A percentile compares a stretch with the other conserved stretches of the same genome.
Conservation (phyloP, 2,329 filamentous ascomycete species). For the Davidsoniella eucalypti region DNA sequence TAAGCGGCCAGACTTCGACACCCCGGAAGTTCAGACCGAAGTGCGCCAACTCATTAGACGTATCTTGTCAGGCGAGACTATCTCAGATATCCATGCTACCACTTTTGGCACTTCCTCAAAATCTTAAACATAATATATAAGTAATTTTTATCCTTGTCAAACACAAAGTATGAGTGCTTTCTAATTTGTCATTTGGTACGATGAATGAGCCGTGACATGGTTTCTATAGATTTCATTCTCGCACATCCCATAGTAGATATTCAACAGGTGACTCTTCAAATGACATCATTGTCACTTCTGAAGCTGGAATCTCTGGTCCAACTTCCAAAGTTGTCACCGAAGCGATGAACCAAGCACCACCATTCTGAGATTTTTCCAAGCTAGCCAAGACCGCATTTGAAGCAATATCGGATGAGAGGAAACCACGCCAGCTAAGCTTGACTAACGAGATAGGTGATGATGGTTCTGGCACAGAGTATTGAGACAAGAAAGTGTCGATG, state of each 20-base stretch:
- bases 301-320: too few relatives aligned
- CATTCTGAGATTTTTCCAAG: neutral
- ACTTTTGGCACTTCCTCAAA: neutral
- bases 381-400: conserved; percentile 14
- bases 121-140: neutral
- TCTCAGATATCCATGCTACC: conserved; percentile 27
- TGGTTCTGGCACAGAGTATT: conserved; percentile 29
- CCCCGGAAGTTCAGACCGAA: conserved; percentile 61
- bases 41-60: conserved; percentile 67
- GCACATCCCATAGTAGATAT: conserved; percentile 45
- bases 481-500: conserved; percentile 52
- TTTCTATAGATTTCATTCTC: conserved; percentile 11
- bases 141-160: neutral
- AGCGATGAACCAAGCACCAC: conserved; percentile 5
- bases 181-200: neutral
- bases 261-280: conserved; percentile 28
- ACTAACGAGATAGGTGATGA: conserved; percentile 21
- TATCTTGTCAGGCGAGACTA: conserved; percentile 51
- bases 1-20: conserved; percentile 65
- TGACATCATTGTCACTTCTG: conserved; percentile 36
- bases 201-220: neutral
- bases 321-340: conserved; percentile 33
- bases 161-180: neutral
- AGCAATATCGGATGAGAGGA: conserved; percentile 37
- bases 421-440: conserved; percentile 42